Evolutionary conservation across 2,329 filamentous ascomycete species (phyloP), one percentile per base, ranked within the genome.

Genomic region (Fusarium beomiforme): DNA sequence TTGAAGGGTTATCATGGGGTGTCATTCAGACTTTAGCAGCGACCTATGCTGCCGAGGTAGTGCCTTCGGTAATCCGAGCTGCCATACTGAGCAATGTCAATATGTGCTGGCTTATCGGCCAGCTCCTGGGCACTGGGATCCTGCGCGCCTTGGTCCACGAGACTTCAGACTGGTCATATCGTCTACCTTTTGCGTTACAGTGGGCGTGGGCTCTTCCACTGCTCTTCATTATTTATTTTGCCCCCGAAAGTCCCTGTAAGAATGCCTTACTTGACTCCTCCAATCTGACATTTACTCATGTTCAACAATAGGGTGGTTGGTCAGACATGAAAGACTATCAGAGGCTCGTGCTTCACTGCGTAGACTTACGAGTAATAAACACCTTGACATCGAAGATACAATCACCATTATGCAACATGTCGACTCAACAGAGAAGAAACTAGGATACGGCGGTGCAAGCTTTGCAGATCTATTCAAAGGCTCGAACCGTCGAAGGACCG

Each of bases 371-470:
- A 54, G 36, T 19, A 36, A 54, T 23, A 62, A 76, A 24, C 54
- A 77, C 1, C 78, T 79, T n/a, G 65, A 77, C 37, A 77, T 78
- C 12, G 85, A 86, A 54, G 80, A 86, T 60, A 83, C 85, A 44
- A 65, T 82, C 29, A 75, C 78, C 33, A 71, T 80, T 54, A 81
- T 83, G 74, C 74, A 79, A 14, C 77, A 81, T 43, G 82, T 81
- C 7, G 77, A 82, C 64, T 77, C 81, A 67, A 71, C 83, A 8
- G 84, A 86, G 67, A 78, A 81, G 65, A 73, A 80, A 39, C 69
- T 79, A 44, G 77, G 75, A 5, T 67, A 70, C 2, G 83, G 82
- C 2, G 78, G 78, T 8, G 75, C 71, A 1, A 61, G 24, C 34
- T 69, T 63, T 12, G 3, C 21, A 12, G 63, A 69, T 33, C 51